Evolutionary conservation across 2,329 filamentous ascomycete species (phyloP).

Genomic region (Fusarium devonianum): DNA sequence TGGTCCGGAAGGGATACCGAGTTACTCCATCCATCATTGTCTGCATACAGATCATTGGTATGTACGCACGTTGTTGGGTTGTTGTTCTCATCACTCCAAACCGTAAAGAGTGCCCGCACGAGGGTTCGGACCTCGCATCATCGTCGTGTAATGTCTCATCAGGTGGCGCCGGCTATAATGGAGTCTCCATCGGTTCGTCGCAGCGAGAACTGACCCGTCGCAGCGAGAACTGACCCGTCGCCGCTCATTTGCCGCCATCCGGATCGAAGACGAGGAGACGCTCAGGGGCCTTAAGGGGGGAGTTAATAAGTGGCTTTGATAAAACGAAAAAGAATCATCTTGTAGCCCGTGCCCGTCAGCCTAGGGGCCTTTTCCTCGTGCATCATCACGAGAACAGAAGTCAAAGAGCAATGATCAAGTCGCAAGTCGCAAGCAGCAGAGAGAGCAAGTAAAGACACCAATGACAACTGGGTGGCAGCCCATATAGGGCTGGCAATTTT

Average conservation of each 20-base stretch:
- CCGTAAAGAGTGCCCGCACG: background rate
- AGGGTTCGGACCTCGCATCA: background rate
- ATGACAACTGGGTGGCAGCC: background rate
- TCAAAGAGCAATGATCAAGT: no score
- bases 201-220: background rate
- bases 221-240: background rate
- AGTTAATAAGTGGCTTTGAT: no score
- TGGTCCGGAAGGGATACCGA: background rate
- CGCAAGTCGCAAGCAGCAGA: no score
- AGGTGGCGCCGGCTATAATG: slow-evolving; percentile 1
- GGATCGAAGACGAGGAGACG: background rate
- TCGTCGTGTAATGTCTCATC: slow-evolving; percentile 13
- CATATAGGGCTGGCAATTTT: no score
- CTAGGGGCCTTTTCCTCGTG: background rate
- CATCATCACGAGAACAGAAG: slow-evolving; percentile 2
- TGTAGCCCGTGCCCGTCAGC: background rate
- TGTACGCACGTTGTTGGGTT: no score
- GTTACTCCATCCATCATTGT: background rate
- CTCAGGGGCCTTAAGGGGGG: no score
- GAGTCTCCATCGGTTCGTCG: background rate
- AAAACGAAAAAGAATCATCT: slow-evolving; percentile 6
- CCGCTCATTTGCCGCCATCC: background rate
- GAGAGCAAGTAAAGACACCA: background rate
- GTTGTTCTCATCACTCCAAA: no score
- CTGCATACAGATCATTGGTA: no score